These are phyloP conservation scores for Pulveroboletus sp. DNA, from an alignment of 768 basidiomycete genomes.

Conservation along the genomic window DNA sequence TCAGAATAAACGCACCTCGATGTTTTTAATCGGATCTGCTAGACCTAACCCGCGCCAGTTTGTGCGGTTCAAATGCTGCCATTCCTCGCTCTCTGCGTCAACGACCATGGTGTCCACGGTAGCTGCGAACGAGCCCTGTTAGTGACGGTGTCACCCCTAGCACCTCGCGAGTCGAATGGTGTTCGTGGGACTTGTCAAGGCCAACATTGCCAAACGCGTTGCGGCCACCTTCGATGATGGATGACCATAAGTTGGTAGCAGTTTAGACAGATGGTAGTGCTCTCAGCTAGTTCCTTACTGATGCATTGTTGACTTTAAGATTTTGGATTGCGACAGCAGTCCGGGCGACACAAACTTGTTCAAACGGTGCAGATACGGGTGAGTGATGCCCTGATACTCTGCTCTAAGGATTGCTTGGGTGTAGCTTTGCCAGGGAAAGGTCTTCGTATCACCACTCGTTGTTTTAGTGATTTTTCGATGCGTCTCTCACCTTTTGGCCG, in stretches of 20 bases:
- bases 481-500: neutral
- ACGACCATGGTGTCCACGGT: conserved; percentile 5
- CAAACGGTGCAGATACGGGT: neutral
- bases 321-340: too few species aligned
- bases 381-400: neutral
- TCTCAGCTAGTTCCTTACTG: neutral
- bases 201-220: neutral
- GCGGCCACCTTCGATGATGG: neutral
- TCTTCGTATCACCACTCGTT: neutral
- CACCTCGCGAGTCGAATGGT: neutral
- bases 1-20: conserved; percentile 61
- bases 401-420: neutral
- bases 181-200: neutral
- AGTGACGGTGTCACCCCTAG: neutral
- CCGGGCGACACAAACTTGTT: neutral
- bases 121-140: neutral
- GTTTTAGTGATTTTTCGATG: neutral
- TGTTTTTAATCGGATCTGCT: conserved; percentile 85
- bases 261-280: too few species aligned
- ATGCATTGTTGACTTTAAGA: neutral
- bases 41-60: conserved; percentile 74
- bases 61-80: conserved; percentile 53
- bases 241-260: too few species aligned
- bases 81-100: conserved; percentile 39
- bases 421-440: neutral